Percentiles rank a stretch among this genome's conserved stretches.
These are phyloP conservation scores for Exserohilum rostratum DNA, from an alignment of 2,329 filamentous ascomycete species.

Conservation along the genomic window DNA sequence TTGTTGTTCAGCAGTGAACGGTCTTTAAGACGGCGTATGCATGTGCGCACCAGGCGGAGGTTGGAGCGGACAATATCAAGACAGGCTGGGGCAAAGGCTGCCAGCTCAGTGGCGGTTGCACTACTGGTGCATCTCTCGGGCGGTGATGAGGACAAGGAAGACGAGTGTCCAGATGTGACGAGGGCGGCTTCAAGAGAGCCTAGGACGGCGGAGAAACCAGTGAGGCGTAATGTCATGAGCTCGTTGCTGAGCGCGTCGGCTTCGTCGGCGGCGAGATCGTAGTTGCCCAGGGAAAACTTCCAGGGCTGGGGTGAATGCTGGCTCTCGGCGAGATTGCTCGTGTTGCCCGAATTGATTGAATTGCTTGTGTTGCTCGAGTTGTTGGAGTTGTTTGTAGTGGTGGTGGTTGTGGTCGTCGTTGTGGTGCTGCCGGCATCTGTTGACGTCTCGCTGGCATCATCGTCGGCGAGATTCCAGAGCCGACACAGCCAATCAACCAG, in stretches of 20 bases:
- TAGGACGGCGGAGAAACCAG: conserved; percentile 12
- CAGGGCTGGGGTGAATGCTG: conserved; percentile 1
- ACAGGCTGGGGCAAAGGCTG: conserved; percentile 9
- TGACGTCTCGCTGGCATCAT: conserved; percentile 1
- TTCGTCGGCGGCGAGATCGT: conserved; percentile 15
- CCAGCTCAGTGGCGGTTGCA: background rate
- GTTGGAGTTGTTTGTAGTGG: background rate
- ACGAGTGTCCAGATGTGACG: too few relatives aligned
- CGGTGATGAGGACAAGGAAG: too few relatives aligned
- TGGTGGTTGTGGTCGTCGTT: background rate
- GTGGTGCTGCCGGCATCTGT: conserved; percentile 4
- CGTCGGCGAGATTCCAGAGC: conserved; percentile 11
- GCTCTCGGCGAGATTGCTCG: background rate
- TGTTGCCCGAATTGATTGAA: too few relatives aligned
- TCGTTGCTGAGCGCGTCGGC: conserved; percentile 18
- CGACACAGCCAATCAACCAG: conserved; percentile 17
- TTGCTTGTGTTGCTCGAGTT: background rate
- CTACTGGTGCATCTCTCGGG: background rate
- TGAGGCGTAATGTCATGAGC: conserved; percentile 15
- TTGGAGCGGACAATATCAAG: conserved; percentile 12
- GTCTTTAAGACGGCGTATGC: conserved; percentile 11
- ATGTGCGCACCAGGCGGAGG: conserved; percentile 14
- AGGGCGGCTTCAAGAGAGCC: conserved; percentile 15
- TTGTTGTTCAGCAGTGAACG: conserved; percentile 9
- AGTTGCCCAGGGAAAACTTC: conserved; percentile 16